These are phyloP conservation scores for Strigomonas culicis DNA, from an alignment of 208 protist species.

Conservation along the genomic window DNA sequence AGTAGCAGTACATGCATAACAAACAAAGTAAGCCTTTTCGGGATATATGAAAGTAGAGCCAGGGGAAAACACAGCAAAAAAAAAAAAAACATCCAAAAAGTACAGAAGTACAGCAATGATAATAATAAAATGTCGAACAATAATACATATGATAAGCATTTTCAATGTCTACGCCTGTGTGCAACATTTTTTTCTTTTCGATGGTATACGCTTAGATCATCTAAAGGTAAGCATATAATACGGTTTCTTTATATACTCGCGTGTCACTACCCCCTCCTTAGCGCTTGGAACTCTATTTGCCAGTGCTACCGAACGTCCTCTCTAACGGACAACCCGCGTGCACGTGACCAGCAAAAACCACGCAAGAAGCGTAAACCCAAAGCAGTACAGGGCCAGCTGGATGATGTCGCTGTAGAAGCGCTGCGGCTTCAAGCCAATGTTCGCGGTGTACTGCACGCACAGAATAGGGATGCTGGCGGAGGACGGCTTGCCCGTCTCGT, in stretches of 20 bases:
- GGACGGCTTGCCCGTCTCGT: constrained; percentile 70
- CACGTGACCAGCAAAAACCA: constrained; percentile 67
- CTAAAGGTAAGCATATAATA: too few species aligned
- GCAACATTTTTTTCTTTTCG: too few species aligned
- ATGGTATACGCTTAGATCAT: too few species aligned
- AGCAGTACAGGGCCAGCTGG: constrained; percentile 59
- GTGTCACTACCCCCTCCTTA: not conserved
- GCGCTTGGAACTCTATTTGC: not conserved
- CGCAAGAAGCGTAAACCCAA: constrained; percentile 46
- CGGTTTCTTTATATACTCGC: not conserved
- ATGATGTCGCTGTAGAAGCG: constrained; percentile 78
- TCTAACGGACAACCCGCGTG: constrained; percentile 57
- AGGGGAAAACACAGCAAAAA: not conserved
- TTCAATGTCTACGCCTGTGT: too few species aligned
- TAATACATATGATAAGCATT: too few species aligned
- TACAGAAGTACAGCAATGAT: not conserved
- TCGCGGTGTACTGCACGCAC: constrained; percentile 86
- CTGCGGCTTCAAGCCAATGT: constrained; percentile 66
- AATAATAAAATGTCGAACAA: too few species aligned
- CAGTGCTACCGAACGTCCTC: not conserved
- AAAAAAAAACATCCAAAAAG: not conserved
- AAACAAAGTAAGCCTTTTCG: too few species aligned
- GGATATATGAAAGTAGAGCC: not conserved
- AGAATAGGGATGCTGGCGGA: constrained; percentile 59
- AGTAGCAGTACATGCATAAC: not conserved